Percentiles rank a stretch among this genome's conserved stretches.
Conservation (phyloP, 768 basidiomycete genomes). For the Boletus insuetus region DNA sequence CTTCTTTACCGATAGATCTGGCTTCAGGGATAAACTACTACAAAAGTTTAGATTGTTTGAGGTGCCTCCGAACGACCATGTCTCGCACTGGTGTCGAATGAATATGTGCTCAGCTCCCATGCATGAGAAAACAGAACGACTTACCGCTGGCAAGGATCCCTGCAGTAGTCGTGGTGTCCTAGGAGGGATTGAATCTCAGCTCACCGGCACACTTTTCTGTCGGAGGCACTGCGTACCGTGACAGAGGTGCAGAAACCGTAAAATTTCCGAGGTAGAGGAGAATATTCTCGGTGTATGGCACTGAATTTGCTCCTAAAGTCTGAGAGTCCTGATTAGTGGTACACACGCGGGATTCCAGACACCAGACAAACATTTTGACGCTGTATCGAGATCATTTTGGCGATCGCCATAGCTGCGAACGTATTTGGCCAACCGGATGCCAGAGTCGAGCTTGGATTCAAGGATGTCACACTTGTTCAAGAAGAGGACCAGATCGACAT, state of each 20-base stretch:
- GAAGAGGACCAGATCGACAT: slow-evolving; percentile 75
- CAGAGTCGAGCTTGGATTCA: slow-evolving; percentile 59
- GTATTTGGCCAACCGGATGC: slow-evolving; percentile 61
- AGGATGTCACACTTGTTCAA: slow-evolving; percentile 82
- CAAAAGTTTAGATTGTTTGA: slow-evolving; percentile 69
- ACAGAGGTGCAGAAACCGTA: slow-evolving; percentile 78
- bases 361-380: slow-evolving; percentile 54
- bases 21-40: slow-evolving; percentile 27
- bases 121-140: slow-evolving; percentile 19
- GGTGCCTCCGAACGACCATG: slow-evolving; percentile 78
- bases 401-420: slow-evolving; percentile 71
- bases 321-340: slow-evolving; percentile 23
- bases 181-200: slow-evolving; percentile 1
- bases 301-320: slow-evolving; percentile 70
- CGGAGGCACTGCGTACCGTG: slow-evolving; percentile 42
- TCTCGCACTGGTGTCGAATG: slow-evolving; percentile 54
- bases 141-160: slow-evolving; percentile 76
- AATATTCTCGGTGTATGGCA: slow-evolving; percentile 75
- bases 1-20: slow-evolving; percentile 7
- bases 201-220: not conserved
- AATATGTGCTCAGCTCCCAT: not conserved
- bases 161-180: slow-evolving; percentile 70
- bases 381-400: slow-evolving; percentile 66
- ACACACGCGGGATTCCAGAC: not conserved
- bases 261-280: slow-evolving; percentile 70